A percentile compares a stretch with the other conserved stretches of the same genome.
These are phyloP conservation scores for Aspergillus amoenus DNA, from an alignment of 2,329 filamentous ascomycete species.

Conservation along the genomic window DNA sequence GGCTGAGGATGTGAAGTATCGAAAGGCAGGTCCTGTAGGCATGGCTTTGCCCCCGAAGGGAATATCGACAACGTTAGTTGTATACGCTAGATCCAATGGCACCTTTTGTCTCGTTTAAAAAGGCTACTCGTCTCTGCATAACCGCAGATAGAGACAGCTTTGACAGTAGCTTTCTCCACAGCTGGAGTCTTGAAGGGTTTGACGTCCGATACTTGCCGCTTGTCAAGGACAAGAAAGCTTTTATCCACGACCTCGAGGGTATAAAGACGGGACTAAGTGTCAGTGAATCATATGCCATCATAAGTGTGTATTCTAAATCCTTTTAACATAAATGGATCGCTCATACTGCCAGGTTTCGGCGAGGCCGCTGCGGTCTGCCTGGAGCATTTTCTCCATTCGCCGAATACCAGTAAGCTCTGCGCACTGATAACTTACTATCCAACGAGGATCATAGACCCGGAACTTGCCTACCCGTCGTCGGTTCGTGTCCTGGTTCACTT, in stretches of 20 bases:
- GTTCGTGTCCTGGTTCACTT: not conserved
- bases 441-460: conserved; percentile 1
- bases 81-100: not conserved
- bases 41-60: too few species aligned
- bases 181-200: not conserved
- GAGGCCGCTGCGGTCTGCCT: conserved; percentile 31
- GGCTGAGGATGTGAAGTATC: too few species aligned
- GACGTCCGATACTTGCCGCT: not conserved
- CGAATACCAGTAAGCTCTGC: conserved; percentile 5
- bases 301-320: not conserved
- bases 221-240: not conserved
- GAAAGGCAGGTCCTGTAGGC: too few species aligned
- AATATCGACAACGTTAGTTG: not conserved
- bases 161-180: not conserved
- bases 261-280: not conserved
- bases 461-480: not conserved
- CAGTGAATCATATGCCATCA: conserved; percentile 3
- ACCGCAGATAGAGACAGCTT: not conserved
- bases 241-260: not conserved
- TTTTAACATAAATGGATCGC: not conserved
- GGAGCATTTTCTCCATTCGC: conserved; percentile 12
- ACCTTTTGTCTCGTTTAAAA: not conserved
- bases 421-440: conserved; percentile 9
- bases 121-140: not conserved
- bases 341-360: conserved; percentile 27